Evolutionary conservation across 2,329 filamentous ascomycete genomes (phyloP).

Genomic region (Colletotrichum cuscutae): DNA sequence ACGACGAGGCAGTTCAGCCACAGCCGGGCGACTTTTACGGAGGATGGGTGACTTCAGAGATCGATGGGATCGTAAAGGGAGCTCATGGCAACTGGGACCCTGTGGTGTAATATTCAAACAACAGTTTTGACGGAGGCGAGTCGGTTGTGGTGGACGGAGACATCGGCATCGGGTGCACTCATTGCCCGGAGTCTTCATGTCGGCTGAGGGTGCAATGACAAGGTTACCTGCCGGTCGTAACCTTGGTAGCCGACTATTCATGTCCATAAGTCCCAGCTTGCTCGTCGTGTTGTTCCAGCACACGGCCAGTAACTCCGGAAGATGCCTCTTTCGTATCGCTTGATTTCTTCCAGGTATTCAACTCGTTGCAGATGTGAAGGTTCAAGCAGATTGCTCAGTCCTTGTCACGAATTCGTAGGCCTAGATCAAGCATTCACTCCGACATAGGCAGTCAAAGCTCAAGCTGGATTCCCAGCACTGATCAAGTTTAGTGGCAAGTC

Average conservation of each 20-base stretch:
- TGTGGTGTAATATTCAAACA: conserved; percentile 38
- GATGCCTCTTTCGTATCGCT: too few species aligned
- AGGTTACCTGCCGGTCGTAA: background rate
- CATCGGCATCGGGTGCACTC: background rate
- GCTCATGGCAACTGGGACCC: conserved; percentile 52
- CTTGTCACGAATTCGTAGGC: too few species aligned
- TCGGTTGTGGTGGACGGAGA: background rate
- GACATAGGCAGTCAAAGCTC: too few species aligned
- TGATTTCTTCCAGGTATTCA: too few species aligned
- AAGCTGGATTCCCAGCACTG: too few species aligned
- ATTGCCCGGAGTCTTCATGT: background rate
- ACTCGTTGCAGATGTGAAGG: too few species aligned
- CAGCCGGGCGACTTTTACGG: conserved; percentile 73
- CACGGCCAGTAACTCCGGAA: too few species aligned
- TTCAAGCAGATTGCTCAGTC: too few species aligned
- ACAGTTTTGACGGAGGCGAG: background rate
- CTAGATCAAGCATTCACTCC: too few species aligned
- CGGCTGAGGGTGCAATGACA: background rate
- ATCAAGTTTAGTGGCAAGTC: too few species aligned
- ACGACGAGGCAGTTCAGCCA: conserved; percentile 67
- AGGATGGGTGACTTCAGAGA: conserved; percentile 71
- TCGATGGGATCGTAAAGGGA: conserved; percentile 62
- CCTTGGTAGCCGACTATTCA: background rate
- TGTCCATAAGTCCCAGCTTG: background rate
- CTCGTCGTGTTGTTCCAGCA: too few species aligned